Conservation (phyloP, 495 filamentous ascomycete species). For the Neurospora sp. region DNA sequence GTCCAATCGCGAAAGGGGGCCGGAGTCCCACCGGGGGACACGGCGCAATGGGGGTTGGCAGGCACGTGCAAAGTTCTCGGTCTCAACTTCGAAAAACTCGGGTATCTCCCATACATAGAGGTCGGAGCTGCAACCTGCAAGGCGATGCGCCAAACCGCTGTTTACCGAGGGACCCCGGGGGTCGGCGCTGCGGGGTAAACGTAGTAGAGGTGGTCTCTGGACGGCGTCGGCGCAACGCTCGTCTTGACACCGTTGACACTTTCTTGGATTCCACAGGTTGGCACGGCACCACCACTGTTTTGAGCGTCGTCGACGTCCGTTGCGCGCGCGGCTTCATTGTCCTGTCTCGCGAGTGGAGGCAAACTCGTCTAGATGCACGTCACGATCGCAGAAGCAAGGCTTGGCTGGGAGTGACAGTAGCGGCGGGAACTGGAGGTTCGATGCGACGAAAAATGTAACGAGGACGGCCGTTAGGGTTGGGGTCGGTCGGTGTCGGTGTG, state of each 20-base stretch:
- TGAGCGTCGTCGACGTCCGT: slow-evolving; percentile 20
- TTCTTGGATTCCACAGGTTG: neutral
- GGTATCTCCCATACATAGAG: neutral
- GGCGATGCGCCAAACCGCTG: neutral
- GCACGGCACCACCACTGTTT: slow-evolving; percentile 9
- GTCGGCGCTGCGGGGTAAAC: slow-evolving; percentile 16
- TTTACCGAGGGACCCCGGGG: slow-evolving; percentile 2
- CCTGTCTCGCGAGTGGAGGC: slow-evolving; percentile 21
- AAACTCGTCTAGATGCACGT: neutral
- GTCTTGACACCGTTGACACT: neutral
- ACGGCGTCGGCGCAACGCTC: neutral
- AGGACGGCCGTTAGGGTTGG: slow-evolving; percentile 16
- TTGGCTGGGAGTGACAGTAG: neutral
- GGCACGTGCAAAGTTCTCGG: neutral
- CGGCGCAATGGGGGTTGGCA: slow-evolving; percentile 1
- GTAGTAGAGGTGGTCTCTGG: neutral
- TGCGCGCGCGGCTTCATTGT: slow-evolving; percentile 39
- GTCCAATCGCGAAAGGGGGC: neutral
- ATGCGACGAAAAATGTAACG: neutral
- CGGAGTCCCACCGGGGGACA: slow-evolving; percentile 11
- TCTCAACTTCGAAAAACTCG: neutral
- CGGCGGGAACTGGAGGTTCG: neutral
- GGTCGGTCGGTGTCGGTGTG: slow-evolving; percentile 11
- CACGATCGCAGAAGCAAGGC: neutral
- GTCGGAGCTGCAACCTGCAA: neutral